These are phyloP conservation scores for Septoria petroselini DNA, from an alignment of 2,329 filamentous ascomycete species.

Conservation along the genomic window DNA sequence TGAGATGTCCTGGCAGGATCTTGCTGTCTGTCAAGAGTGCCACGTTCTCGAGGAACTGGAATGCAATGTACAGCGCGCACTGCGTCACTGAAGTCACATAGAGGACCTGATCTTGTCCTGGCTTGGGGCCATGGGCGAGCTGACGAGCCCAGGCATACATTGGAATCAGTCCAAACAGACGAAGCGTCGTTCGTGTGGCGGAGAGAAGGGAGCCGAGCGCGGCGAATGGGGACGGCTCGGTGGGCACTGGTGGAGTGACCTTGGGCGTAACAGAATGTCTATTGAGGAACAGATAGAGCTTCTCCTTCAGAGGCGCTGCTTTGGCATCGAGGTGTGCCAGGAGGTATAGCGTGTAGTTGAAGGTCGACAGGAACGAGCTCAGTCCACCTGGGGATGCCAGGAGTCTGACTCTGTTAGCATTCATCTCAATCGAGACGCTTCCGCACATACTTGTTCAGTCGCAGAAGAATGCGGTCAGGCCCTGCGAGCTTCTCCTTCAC, in stretches of 20 bases:
- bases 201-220: slow-evolving; percentile 43
- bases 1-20: slow-evolving; percentile 38
- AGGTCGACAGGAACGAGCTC: slow-evolving; percentile 46
- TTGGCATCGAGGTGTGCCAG: slow-evolving; percentile 45
- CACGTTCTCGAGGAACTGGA: slow-evolving; percentile 47
- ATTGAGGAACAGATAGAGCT: slow-evolving; percentile 38
- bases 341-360: slow-evolving; percentile 49
- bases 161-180: slow-evolving; percentile 44
- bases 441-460: slow-evolving; percentile 45
- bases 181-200: slow-evolving; percentile 44
- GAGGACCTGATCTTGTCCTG: slow-evolving; percentile 42
- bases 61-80: slow-evolving; percentile 44
- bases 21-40: slow-evolving; percentile 44
- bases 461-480: slow-evolving; percentile 42
- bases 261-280: slow-evolving; percentile 23
- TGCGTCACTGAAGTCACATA: slow-evolving; percentile 44
- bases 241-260: slow-evolving; percentile 22
- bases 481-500: slow-evolving; percentile 34
- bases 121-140: slow-evolving; percentile 42
- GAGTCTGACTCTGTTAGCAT: slow-evolving; percentile 35
- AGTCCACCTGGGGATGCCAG: slow-evolving; percentile 46
- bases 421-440: background rate
- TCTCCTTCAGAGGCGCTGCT: slow-evolving; percentile 36
- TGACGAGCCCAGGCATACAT: slow-evolving; percentile 47
- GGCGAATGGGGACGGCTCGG: slow-evolving; percentile 33